Evolutionary conservation across 2,329 filamentous ascomycete genomes (phyloP), one percentile per base, ranked within the genome.

Genomic region (Chaetomiaceae sp.): DNA sequence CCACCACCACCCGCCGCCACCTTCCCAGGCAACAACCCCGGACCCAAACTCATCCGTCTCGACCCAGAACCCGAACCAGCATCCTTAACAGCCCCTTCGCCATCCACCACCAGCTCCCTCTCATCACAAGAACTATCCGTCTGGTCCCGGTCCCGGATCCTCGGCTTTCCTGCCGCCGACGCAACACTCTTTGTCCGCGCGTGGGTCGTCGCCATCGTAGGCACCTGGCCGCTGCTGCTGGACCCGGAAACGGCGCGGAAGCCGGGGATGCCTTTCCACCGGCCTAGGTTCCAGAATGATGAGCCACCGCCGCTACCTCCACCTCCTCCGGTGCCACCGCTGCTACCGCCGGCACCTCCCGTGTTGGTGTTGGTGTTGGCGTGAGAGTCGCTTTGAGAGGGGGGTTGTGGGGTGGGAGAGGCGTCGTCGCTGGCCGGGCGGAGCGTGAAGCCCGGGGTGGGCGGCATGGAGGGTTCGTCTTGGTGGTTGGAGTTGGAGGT

Each of bases 251-350:
- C 25, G 10, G 25, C 38, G 25, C 42, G 66, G 13, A 71, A 59
- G 0, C 64, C 63, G 3, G 72, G 64, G 3, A 74, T 66, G 5
- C 70, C 69, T 44, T 70, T 73, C 79, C 78, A 82, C 19, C 75
- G 70, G 31, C 72, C 73, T 17, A 80, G 61, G 53, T 78, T 82
- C 80, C 79, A 83, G 61, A 83, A 83, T 9, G 72, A 71, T 42
- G 71, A 42, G 20, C 45, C 27, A n/a, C 38, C 43, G 5, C 19
- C 27, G 14, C 31, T 16, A 23, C 42, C 20, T 12, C 30, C 30
- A 8, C 30, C 30, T 7, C 8, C 30, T 12, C 30, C 30, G 7
- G 10, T 33, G 12, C 7, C 30, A n/a, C 7, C 30, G n/a, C n/a
- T n/a, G n/a, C n/a, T n/a, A n/a, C n/a, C n/a, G n/a, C n/a, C n/a